Conservation (phyloP, 805 yeast genomes). For the Wickerhamiella cacticola region DNA sequence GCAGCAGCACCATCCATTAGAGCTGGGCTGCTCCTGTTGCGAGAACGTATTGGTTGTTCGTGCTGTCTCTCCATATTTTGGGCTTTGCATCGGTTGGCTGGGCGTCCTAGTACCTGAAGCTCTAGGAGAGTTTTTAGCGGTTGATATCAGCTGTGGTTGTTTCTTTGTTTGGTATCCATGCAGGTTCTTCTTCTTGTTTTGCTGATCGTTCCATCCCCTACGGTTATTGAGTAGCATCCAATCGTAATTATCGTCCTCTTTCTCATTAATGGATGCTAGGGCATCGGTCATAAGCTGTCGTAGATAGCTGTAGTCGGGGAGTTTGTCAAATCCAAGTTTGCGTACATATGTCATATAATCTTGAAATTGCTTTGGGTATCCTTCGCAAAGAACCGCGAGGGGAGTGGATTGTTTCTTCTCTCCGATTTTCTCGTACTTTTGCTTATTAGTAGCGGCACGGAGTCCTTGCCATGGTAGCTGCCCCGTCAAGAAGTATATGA, state of each 20-base stretch:
- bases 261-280: conserved; percentile 54
- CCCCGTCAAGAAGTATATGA: conserved; percentile 77
- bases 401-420: conserved; percentile 87
- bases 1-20: conserved; percentile 6
- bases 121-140: background rate
- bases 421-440: conserved; percentile 93
- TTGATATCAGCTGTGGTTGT: conserved; percentile 1
- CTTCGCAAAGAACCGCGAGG: conserved; percentile 72
- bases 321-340: conserved; percentile 78
- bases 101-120: background rate
- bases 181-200: conserved; percentile 81
- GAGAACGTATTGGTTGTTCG: background rate
- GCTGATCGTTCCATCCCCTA: conserved; percentile 39
- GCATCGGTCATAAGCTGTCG: conserved; percentile 68
- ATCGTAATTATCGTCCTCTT: conserved; percentile 82
- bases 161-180: conserved; percentile 54
- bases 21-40: background rate
- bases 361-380: conserved; percentile 85
- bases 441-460: conserved; percentile 95
- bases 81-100: background rate
- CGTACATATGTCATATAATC: conserved; percentile 83
- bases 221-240: conserved; percentile 97
- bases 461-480: conserved; percentile 98
- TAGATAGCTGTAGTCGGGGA: conserved; percentile 85
- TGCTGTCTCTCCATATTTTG: conserved; percentile 2